phyloP scores from a whole-genome alignment of 345 rosid genomes.

The Isatis tinctoria region DNA sequence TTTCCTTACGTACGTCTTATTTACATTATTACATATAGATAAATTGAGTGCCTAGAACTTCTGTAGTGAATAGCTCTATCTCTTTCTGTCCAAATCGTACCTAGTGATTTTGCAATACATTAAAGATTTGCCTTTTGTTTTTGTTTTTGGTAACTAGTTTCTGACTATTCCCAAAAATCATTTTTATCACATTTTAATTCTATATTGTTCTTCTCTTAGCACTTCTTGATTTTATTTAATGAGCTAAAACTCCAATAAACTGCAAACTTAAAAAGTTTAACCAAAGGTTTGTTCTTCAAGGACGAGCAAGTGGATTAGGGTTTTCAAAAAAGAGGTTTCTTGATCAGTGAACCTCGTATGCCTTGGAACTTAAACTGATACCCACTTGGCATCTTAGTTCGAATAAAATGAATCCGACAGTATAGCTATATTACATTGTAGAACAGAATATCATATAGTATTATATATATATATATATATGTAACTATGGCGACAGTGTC shows the following conservation, averaged over 20 bases:
- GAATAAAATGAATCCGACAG: neutral
- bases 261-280: neutral
- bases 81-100: conserved; percentile 22
- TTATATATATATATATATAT: no score
- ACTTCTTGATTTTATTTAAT: neutral
- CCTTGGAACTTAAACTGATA: conserved; percentile 28
- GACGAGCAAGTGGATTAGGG: conserved; percentile 36
- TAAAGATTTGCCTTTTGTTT: conserved; percentile 2
- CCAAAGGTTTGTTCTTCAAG: conserved; percentile 16
- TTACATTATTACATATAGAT: neutral
- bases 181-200: neutral
- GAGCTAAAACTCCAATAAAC: neutral
- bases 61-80: conserved; percentile 5
- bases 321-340: conserved; percentile 18
- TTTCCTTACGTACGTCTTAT: neutral
- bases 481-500: no score
- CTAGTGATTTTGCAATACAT: conserved; percentile 16
- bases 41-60: neutral
- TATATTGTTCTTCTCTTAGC: neutral
- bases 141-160: conserved; percentile 4
- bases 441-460: no score
- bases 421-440: no score
- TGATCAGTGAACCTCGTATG: conserved; percentile 27
- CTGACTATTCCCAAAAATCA: neutral
- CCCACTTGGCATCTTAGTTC: conserved; percentile 5